Evolutionary conservation across 495 filamentous ascomycete genomes (phyloP), one percentile per base, ranked within the genome.

Genomic region (Penicillium subrubescens): DNA sequence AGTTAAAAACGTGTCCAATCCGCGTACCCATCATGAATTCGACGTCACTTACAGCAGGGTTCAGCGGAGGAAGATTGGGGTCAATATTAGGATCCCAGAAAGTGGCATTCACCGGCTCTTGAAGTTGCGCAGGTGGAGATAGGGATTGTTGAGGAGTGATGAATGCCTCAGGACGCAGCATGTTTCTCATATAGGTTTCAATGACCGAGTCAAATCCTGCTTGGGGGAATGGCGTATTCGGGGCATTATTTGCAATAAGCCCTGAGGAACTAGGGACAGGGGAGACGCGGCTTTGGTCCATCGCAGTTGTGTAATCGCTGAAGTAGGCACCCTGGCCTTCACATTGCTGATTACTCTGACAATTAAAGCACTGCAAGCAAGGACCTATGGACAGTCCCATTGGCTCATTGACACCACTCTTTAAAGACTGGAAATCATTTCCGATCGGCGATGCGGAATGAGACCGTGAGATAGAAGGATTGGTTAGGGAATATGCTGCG

Each of bases 71-170:
- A 0, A 69, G 35, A 57, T 54, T 59, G 2, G 50, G 56, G 31
- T 69, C 63, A 23, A 66, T 66, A 19, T 61, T 66, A 12, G 55
- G 21, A n/a, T 34, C 17, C 67, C 63, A 66, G 37, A 58, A 66
- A 39, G 63, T 31, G 25, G 57, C 11, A 8, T n/a, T 21, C 12
- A 52, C 29, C 8, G 43, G 44, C 8, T 37, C 52, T 25, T 57
- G 0, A 0, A 12, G 12, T 34, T 54, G 11, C 33, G 14, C 14
- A 11, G 41, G 43, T 57, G 39, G 19, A 10, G 39, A 41, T 8
- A 63, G 35, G 2, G 62, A 23, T 33, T 62, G 50, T 0, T 48
- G n/a, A 10, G 60, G 27, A 10, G 35, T 41, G 15, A 63, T 27
- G n/a, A 65, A 69, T 4, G 57, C 63, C 21, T 66, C 60, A 7